Evolutionary conservation across 1,284 basidiomycete species (phyloP), one percentile per base, ranked within the genome.

Genomic region (Leccinum pachyderme): DNA sequence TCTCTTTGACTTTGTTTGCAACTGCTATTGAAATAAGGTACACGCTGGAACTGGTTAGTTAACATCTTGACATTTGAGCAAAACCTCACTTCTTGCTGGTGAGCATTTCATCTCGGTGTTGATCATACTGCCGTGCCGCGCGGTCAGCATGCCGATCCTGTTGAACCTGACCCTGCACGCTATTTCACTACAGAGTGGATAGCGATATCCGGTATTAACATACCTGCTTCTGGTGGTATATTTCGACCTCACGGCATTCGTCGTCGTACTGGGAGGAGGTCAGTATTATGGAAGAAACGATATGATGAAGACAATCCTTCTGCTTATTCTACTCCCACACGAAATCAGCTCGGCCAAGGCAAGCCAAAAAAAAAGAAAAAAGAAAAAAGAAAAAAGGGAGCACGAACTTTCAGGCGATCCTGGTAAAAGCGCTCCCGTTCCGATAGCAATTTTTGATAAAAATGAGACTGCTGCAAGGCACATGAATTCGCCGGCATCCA

Each of bases 71-170:
- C 29, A n/a, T 25, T 45, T 33, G 46, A 50, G 47, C 54, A 27
- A 44, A 15, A 12, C 47, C 74, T 53, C 58, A 91, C 89, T 93
- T 93, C 75, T 93, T 93, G 71, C 82, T 81, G 61, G 87, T 89
- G 46, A 84, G 71, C 88, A 91, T 91, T 46, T 91, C 87, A 39
- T 78, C 75, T 53, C 81, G 80, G 60, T 90, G 87, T 59, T 87
- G 83, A 59, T 90, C 87, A 52, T 81, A 82, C 62, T 90, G 87
- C 68, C 81, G 85, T 18, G 83, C 83, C 5, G 80, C 82, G 32
- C 88, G 80, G 51, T 87, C 88, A 24, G 86, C 84, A 59, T 92
- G 89, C 49, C 79, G 82, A 65, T 93, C 90, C 65, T 89, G 87
- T 44, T 77, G 76, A 44, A 82, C 81, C 53, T 85, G 82, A 54